Evolutionary conservation across 2,329 filamentous ascomycete species (phyloP).

Genomic region (Fusarium coicis): DNA sequence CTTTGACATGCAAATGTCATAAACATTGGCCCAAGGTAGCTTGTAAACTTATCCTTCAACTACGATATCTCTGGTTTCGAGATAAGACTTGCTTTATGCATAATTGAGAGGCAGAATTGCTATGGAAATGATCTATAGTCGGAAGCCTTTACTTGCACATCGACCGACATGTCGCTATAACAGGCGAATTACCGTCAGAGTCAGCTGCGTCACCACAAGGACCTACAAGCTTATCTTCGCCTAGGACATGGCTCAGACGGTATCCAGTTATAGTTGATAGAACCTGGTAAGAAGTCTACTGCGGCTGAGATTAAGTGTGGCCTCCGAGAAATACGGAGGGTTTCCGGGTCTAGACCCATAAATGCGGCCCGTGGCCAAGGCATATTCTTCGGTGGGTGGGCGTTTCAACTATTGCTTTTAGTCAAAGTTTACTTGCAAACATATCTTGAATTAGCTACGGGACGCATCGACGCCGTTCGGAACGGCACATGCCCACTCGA

Average conservation of each 20-base stretch:
- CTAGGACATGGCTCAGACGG: neutral
- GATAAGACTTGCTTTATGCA: neutral
- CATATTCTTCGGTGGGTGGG: neutral
- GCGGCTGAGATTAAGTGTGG: slow-evolving; percentile 9
- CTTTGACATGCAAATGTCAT: neutral
- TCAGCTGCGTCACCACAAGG: neutral
- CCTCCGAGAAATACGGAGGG: slow-evolving; percentile 5
- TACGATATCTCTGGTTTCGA: neutral
- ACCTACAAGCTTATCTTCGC: neutral
- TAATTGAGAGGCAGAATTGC: neutral
- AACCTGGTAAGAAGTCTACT: neutral
- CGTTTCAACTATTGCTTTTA: slow-evolving; percentile 12
- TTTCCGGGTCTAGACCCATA: slow-evolving; percentile 26
- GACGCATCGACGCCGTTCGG: slow-evolving; percentile 33
- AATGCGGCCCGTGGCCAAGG: slow-evolving; percentile 26
- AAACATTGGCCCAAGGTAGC: neutral
- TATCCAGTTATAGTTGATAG: neutral
- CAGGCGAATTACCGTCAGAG: neutral
- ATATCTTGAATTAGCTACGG: slow-evolving; percentile 3
- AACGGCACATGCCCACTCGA: slow-evolving; percentile 32
- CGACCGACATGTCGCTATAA: neutral
- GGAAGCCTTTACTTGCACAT: neutral
- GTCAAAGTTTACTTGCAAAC: slow-evolving; percentile 14
- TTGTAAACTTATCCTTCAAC: neutral
- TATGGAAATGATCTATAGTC: neutral